A percentile compares a stretch with the other conserved stretches of the same genome.
Conservation (phyloP, 257 asterid genomes). For the Vinca minor region DNA sequence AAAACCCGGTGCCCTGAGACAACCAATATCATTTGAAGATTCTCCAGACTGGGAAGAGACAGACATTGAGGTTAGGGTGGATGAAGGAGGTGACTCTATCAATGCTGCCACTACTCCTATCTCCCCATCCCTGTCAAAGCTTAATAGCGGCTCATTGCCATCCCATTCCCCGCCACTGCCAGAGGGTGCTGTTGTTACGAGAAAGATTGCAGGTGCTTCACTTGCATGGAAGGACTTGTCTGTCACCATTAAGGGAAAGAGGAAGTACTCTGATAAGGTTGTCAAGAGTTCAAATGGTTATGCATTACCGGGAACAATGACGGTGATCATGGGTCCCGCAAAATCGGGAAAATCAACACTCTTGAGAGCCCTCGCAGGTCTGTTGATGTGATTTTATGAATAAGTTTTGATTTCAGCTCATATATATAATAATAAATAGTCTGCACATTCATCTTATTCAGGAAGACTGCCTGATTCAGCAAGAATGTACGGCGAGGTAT, state of each 20-base stretch:
- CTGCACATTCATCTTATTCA: constrained; percentile 23
- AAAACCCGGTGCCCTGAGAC: constrained; percentile 80
- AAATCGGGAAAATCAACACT: constrained; percentile 98
- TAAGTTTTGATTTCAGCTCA: background rate
- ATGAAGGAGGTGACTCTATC: constrained; percentile 78
- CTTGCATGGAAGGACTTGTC: constrained; percentile 96
- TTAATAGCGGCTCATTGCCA: constrained; percentile 74
- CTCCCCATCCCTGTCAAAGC: constrained; percentile 86
- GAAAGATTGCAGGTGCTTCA: constrained; percentile 76
- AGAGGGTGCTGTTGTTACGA: constrained; percentile 49
- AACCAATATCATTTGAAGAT: constrained; percentile 92
- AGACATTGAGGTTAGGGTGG: constrained; percentile 69
- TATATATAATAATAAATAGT: background rate
- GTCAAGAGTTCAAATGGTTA: constrained; percentile 89
- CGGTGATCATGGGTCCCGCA: constrained; percentile 98
- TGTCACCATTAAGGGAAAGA: constrained; percentile 77
- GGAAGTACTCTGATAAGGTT: constrained; percentile 86
- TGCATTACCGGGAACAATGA: constrained; percentile 96
- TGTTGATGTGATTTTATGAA: constrained; percentile 14
- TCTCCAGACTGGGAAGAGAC: constrained; percentile 97
- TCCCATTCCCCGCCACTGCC: constrained; percentile 90
- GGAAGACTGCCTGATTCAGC: constrained; percentile 86
- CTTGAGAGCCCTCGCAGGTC: constrained; percentile 92
- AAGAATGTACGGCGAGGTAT: constrained; percentile 78
- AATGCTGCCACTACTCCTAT: constrained; percentile 64